Evolutionary conservation across 768 basidiomycete species (phyloP), one percentile per base, ranked within the genome.

Genomic region (Lactarius hengduanensis): DNA sequence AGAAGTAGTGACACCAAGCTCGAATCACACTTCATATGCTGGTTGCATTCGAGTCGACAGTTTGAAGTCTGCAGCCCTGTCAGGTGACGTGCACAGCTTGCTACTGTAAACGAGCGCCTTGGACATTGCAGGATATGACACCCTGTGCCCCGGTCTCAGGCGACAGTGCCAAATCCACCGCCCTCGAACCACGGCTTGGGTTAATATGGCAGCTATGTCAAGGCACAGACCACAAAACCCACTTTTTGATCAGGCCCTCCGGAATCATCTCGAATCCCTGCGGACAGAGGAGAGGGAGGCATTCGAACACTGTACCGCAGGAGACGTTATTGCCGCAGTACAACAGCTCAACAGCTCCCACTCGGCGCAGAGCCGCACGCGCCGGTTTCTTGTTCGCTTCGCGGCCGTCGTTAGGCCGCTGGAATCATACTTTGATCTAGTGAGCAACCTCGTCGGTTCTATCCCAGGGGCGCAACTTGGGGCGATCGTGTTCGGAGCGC

Each of bases 211-310:
- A 36, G 13, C 32, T n/a, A 5, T 22, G 30, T 30, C 47, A 15
- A 16, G 15, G 3, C 6, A 28, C 57, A 16, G 18, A 47, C 9
- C 34, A 28, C 16, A 43, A 20, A 63, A 47, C 32, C 53, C 63
- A 41, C 22, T 63, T n/a, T 57, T 63, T 16, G 63, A 59, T 57
- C 63, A 38, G n/a, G 63, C 57, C n/a, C 57, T 64, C 20, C 63
- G 26, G 41, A 58, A 59, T 9, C 63, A 64, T 36, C 63, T 63
- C 28, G 55, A 57, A 38, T 40, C 55, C 16, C 32, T 63, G 28
- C 40, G 57, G 6, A 3, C 63, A 16, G 53, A 56, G 2, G 63
- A 63, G 15, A 28, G 26, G 34, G 30, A 40, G 4, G 56, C 55
- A n/a, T 63, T 63, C 63, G 43, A 38, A 36, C 22, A 28, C 8